Evolutionary conservation across 768 basidiomycete species (phyloP).

Genomic region (Daedalea quercina): DNA sequence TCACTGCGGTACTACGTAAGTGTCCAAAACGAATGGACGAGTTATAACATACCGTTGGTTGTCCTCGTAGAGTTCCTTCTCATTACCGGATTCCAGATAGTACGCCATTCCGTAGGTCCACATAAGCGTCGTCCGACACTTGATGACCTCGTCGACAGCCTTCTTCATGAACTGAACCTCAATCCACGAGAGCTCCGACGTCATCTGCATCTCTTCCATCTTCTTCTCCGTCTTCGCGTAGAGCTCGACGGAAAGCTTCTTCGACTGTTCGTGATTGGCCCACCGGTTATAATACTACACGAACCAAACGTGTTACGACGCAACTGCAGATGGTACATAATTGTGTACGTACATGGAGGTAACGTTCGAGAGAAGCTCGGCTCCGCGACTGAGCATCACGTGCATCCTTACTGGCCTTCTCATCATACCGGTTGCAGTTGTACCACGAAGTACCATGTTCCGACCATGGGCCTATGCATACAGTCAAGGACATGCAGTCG

Average conservation of each 20-base stretch:
- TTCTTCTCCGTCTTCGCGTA: constrained; percentile 98
- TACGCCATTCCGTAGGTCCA: constrained; percentile 99
- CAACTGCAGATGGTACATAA: not conserved
- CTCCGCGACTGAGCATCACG: constrained; percentile 89
- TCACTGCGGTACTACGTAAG: constrained; percentile 46
- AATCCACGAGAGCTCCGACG: constrained; percentile 91
- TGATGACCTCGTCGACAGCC: constrained; percentile 87
- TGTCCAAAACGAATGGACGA: too few relatives aligned
- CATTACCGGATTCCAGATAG: constrained; percentile 84
- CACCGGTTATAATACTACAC: constrained; percentile 95
- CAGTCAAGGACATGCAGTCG: constrained; percentile 4
- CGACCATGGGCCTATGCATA: constrained; percentile 76
- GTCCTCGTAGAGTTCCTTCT: constrained; percentile 95
- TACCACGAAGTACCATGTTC: constrained; percentile 98
- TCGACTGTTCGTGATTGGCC: constrained; percentile 99
- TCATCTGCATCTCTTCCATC: constrained; percentile 99
- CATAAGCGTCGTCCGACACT: constrained; percentile 92
- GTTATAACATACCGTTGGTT: constrained; percentile 66
- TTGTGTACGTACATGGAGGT: constrained; percentile 73
- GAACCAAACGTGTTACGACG: not conserved
- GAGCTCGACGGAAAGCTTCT: constrained; percentile 87
- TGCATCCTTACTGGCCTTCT: constrained; percentile 80
- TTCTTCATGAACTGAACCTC: constrained; percentile 99
- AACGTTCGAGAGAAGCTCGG: constrained; percentile 88
- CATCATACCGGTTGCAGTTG: constrained; percentile 95